Evolutionary conservation across 768 basidiomycete genomes (phyloP).

Genomic region (Boletus tomentosulus): DNA sequence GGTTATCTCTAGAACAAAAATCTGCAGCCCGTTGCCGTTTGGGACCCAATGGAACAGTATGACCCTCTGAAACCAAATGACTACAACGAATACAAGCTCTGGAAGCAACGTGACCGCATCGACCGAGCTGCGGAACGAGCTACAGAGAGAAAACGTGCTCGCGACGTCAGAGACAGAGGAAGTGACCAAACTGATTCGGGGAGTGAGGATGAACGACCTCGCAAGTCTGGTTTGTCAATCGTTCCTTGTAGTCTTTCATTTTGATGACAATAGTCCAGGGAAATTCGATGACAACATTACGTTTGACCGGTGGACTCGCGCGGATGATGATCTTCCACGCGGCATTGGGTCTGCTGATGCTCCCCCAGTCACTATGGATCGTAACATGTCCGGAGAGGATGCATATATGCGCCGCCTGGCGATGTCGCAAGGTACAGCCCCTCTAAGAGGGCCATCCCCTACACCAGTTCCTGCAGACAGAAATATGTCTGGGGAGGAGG

Average conservation of each 20-base stretch:
- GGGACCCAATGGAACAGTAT: constrained; percentile 80
- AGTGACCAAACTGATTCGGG: constrained; percentile 65
- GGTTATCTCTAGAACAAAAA: constrained; percentile 52
- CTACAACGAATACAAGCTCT: constrained; percentile 82
- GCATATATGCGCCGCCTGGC: constrained; percentile 77
- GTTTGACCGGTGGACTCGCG: constrained; percentile 53
- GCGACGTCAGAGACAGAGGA: constrained; percentile 43
- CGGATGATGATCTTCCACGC: constrained; percentile 42
- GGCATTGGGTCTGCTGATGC: constrained; percentile 16
- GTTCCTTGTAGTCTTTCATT: neutral
- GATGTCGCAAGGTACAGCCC: constrained; percentile 44
- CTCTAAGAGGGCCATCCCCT: constrained; percentile 21
- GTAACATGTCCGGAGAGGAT: constrained; percentile 67
- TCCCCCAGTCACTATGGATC: constrained; percentile 39
- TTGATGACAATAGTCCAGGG: constrained; percentile 27
- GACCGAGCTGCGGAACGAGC: constrained; percentile 60
- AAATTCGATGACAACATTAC: constrained; percentile 37
- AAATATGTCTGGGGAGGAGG: constrained; percentile 70
- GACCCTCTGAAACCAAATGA: constrained; percentile 84
- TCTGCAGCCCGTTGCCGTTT: constrained; percentile 46
- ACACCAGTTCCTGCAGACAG: constrained; percentile 40
- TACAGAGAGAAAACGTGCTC: constrained; percentile 56
- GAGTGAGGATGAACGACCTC: constrained; percentile 63
- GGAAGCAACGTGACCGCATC: constrained; percentile 72
- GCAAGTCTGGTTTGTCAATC: constrained; percentile 56